Evolutionary conservation across 306 rosid species (phyloP).

Genomic region (Abrus precatorius): DNA sequence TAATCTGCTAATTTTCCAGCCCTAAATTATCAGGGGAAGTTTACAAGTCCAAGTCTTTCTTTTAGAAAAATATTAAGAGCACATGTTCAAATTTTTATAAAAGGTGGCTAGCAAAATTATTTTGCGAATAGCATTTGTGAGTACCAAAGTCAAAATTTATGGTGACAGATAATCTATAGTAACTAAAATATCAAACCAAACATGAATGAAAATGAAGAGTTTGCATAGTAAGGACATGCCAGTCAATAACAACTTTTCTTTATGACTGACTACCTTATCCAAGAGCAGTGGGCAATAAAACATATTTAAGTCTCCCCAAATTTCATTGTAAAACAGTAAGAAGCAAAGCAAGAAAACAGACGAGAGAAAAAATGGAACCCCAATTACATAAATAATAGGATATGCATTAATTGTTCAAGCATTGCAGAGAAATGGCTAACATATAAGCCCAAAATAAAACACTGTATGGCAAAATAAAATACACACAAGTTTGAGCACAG

Average conservation of each 20-base stretch:
- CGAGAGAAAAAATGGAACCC: neutral
- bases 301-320: neutral
- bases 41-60: neutral
- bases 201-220: constrained; percentile 9
- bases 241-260: constrained; percentile 2
- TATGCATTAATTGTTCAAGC: neutral
- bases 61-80: neutral
- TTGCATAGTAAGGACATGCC: neutral
- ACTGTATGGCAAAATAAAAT: constrained; percentile 34
- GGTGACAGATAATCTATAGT: neutral
- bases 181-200: constrained; percentile 22
- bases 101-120: neutral
- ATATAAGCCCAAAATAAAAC: constrained; percentile 6
- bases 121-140: neutral
- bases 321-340: constrained; percentile 21
- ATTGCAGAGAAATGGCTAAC: constrained; percentile 27
- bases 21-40: constrained; percentile 5
- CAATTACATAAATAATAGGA: constrained; percentile 16
- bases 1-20: neutral
- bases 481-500: neutral
- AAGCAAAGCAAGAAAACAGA: constrained; percentile 5
- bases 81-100: neutral
- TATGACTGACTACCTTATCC: constrained; percentile 8
- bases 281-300: constrained; percentile 1
- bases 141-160: constrained; percentile 2